Percentiles rank a stretch among this genome's conserved stretches.
phyloP scores from a whole-genome alignment of 371 early-diverging fungal genomes.

The Lichtheimia ornata region DNA sequence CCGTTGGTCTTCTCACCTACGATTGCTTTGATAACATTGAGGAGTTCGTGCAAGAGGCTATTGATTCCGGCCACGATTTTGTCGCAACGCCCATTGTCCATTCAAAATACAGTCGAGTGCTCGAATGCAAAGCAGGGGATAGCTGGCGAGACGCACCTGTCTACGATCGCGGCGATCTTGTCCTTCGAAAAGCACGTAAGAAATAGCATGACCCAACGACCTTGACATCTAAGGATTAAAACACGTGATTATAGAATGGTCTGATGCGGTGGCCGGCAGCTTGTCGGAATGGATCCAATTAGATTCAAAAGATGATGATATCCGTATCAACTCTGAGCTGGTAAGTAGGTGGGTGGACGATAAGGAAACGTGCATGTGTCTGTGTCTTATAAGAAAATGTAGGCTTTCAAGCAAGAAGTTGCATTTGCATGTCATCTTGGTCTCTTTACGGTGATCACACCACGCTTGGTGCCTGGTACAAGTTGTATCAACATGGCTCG shows the following conservation, averaged over 20 bases:
- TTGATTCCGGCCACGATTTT: conserved; percentile 60
- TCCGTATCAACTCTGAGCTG: conserved; percentile 62
- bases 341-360: conserved; percentile 13
- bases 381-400: neutral
- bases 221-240: too few relatives aligned
- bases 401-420: conserved; percentile 69
- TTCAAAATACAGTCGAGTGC: conserved; percentile 51
- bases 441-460: conserved; percentile 60
- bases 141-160: conserved; percentile 46
- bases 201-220: neutral
- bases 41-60: conserved; percentile 43
- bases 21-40: conserved; percentile 40
- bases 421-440: conserved; percentile 78
- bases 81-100: conserved; percentile 60
- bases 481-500: conserved; percentile 60
- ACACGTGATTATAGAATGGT: conserved; percentile 34
- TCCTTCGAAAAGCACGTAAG: conserved; percentile 49
- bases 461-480: conserved; percentile 31
- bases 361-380: too few relatives aligned
- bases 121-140: conserved; percentile 16
- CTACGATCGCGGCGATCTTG: conserved; percentile 45
- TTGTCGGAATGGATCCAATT: conserved; percentile 65
- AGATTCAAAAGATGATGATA: conserved; percentile 52
- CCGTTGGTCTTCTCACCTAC: conserved; percentile 36
- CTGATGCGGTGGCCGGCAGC: conserved; percentile 55